These are phyloP conservation scores for Fusarium nygamai DNA, from an alignment of 2,329 filamentous ascomycete species.

Conservation along the genomic window DNA sequence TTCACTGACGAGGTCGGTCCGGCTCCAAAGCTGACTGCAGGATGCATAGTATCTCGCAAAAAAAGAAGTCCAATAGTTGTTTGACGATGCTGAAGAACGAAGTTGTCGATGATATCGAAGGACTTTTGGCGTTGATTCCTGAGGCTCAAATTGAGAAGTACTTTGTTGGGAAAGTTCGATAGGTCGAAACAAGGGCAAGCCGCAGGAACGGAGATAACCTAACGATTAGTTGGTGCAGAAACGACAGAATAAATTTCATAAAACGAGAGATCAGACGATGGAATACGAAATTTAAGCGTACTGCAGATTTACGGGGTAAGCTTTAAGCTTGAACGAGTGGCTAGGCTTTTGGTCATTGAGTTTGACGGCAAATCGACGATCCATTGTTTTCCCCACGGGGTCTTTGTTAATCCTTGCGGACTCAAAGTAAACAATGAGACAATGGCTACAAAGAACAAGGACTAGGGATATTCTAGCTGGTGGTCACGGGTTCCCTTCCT, in stretches of 20 bases:
- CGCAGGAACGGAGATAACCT: background rate
- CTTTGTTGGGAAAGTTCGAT: background rate
- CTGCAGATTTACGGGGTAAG: background rate
- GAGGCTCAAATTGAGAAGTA: background rate
- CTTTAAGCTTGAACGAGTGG: background rate
- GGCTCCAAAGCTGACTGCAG: background rate
- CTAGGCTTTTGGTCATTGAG: background rate
- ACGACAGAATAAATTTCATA: background rate
- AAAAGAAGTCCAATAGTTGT: background rate
- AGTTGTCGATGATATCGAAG: background rate
- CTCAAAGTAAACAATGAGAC: no score
- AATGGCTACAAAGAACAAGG: background rate
- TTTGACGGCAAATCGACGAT: background rate
- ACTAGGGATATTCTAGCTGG: fast-evolving
- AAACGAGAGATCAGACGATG: background rate
- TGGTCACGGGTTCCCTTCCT: background rate
- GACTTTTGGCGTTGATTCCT: background rate
- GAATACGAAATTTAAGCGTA: background rate
- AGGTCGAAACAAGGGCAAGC: background rate
- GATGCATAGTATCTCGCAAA: background rate
- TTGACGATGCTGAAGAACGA: background rate
- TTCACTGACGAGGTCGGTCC: constrained; percentile 11
- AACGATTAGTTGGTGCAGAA: background rate
- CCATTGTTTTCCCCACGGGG: background rate
- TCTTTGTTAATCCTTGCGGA: background rate